Conservation (phyloP, 139 green algal species). For the Dunaliella primolecta region DNA sequence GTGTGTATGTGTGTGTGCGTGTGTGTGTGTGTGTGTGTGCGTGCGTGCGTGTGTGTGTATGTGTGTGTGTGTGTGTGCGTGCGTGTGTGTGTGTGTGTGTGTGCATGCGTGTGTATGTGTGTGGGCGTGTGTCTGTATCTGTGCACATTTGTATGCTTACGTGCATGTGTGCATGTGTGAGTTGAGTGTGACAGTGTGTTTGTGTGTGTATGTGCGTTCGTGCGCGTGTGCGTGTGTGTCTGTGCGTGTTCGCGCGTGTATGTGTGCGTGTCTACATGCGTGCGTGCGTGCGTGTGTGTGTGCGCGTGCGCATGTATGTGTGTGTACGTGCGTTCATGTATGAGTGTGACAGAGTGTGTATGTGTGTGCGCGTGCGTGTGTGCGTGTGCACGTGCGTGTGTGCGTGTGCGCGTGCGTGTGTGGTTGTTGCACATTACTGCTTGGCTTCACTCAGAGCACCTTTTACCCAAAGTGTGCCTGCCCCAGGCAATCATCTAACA, state of each 20-base stretch:
- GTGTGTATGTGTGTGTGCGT: slow-evolving; percentile 10
- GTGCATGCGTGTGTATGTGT: neutral
- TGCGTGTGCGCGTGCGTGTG: too few relatives aligned
- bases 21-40: slow-evolving; percentile 8
- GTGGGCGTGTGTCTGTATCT: neutral
- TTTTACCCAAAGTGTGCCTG: too few relatives aligned
- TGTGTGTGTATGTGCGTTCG: slow-evolving; percentile 15
- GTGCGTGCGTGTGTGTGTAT: neutral
- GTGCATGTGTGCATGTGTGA: neutral
- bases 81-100: slow-evolving; percentile 4
- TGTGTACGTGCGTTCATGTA: too few relatives aligned
- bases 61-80: slow-evolving; percentile 7
- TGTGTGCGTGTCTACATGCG: slow-evolving; percentile 11
- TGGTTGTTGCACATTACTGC: too few relatives aligned
- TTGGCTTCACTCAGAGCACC: too few relatives aligned
- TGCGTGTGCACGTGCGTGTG: too few relatives aligned
- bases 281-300: neutral
- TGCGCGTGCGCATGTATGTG: slow-evolving; percentile 9
- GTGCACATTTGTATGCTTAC: too few relatives aligned
- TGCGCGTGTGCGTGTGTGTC: neutral
- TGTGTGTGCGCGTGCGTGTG: too few relatives aligned
- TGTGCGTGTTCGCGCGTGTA: neutral
- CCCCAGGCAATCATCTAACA: too few relatives aligned
- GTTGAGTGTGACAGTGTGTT: slow-evolving; percentile 6
- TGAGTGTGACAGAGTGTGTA: too few relatives aligned